These are phyloP conservation scores for Russula dissimulans DNA, from an alignment of 768 basidiomycete species.

Conservation along the genomic window DNA sequence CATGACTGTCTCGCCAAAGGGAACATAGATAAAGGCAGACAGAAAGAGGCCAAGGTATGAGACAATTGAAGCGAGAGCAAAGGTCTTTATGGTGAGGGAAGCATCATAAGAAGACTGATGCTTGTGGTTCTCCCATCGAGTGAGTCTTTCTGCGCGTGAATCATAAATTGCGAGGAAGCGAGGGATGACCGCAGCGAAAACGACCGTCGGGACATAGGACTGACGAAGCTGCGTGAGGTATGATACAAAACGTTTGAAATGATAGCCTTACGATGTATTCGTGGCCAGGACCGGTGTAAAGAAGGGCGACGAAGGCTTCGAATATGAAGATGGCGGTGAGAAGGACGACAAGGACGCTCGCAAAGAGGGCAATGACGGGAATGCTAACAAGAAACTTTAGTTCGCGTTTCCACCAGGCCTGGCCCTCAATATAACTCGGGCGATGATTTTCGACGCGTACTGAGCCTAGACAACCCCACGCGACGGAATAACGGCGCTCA, in stretches of 20 bases:
- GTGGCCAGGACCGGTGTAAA: slow-evolving; percentile 85
- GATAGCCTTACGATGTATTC: slow-evolving; percentile 55
- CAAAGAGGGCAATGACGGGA: slow-evolving; percentile 68
- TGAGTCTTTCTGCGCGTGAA: slow-evolving; percentile 54
- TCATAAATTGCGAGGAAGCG: slow-evolving; percentile 69
- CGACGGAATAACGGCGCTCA: slow-evolving; percentile 73
- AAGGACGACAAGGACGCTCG: slow-evolving; percentile 54
- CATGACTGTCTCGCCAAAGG: slow-evolving; percentile 85
- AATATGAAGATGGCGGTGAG: slow-evolving; percentile 78
- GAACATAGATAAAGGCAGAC: slow-evolving; percentile 93
- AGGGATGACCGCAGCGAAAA: slow-evolving; percentile 77
- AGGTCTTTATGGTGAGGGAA: slow-evolving; percentile 84
- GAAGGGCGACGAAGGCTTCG: slow-evolving; percentile 81
- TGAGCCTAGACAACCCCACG: slow-evolving; percentile 73
- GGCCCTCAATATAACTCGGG: slow-evolving; percentile 41
- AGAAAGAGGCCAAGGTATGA: slow-evolving; percentile 88
- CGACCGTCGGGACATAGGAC: slow-evolving; percentile 74
- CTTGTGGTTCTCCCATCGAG: slow-evolving; percentile 87
- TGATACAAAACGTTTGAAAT: background rate
- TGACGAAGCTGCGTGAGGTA: slow-evolving; percentile 24
- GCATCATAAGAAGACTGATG: slow-evolving; percentile 68
- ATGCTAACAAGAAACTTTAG: slow-evolving; percentile 55
- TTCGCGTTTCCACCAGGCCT: slow-evolving; percentile 70
- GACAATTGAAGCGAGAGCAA: slow-evolving; percentile 79
- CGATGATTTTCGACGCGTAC: slow-evolving; percentile 69